These are phyloP conservation scores for Corallochytrium limacisporum DNA, from an alignment of 78 protist genomes.

Conservation along the genomic window DNA sequence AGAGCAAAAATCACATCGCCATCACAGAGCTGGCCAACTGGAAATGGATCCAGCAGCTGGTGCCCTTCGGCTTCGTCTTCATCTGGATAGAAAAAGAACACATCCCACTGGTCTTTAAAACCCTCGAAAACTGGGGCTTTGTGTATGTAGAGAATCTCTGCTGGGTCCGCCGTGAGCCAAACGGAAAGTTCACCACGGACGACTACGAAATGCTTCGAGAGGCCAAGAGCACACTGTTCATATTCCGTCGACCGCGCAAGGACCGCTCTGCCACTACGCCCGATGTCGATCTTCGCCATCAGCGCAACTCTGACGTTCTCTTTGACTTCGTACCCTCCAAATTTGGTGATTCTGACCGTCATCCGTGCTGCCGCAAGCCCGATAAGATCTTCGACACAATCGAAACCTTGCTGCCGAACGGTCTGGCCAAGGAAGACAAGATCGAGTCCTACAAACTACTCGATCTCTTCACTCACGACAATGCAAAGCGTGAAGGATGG, in stretches of 20 bases:
- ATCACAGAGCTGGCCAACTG: not conserved
- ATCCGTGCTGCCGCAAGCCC: too few species aligned
- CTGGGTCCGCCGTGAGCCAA: not conserved
- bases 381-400: not conserved
- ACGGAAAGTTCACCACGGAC: not conserved
- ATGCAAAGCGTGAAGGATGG: too few species aligned
- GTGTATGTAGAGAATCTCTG: slow-evolving; percentile 9
- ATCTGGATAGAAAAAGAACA: slow-evolving; percentile 10
- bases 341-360: not conserved
- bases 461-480: too few species aligned
- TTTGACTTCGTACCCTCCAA: not conserved
- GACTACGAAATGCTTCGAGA: not conserved
- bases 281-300: slow-evolving; percentile 4
- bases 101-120: not conserved
- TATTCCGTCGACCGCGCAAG: not conserved
- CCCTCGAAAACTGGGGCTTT: not conserved
- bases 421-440: too few species aligned
- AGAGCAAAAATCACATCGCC: not conserved
- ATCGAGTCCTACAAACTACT: too few species aligned
- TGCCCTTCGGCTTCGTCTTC: not conserved
- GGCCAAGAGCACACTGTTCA: not conserved
- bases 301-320: slow-evolving; percentile 8
- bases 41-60: not conserved
- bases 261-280: too few species aligned
- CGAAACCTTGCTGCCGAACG: slow-evolving; percentile 20